Evolutionary conservation across 495 filamentous ascomycete species (phyloP).

Genomic region (Aspergillus saccharolyticus): DNA sequence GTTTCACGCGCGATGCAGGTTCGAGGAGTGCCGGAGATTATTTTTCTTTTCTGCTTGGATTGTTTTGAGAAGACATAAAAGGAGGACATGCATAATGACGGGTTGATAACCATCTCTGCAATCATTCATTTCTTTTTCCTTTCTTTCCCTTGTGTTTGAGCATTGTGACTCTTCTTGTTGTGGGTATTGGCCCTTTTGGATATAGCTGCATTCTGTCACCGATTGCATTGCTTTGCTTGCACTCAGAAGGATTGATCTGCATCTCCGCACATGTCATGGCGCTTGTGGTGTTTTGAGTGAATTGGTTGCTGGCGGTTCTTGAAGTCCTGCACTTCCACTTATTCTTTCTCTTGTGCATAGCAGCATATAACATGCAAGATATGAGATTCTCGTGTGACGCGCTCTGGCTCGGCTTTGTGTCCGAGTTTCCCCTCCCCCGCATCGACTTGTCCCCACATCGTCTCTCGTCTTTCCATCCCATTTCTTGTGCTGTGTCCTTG

Average conservation of each 20-base stretch:
- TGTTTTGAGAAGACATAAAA: neutral
- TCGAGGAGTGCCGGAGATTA: conserved; percentile 10
- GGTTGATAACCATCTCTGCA: conserved; percentile 15
- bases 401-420: too few relatives aligned
- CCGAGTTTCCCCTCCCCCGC: too few relatives aligned
- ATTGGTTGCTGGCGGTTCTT: conserved; percentile 7
- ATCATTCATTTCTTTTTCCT: conserved; percentile 8
- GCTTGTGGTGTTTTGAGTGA: conserved; percentile 19
- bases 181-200: conserved; percentile 3
- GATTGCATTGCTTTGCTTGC: neutral
- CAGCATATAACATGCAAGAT: conserved; percentile 3
- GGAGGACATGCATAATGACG: conserved; percentile 22
- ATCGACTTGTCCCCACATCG: too few relatives aligned
- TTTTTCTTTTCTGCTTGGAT: conserved; percentile 1
- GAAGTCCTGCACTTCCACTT: conserved; percentile 10
- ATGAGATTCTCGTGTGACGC: too few relatives aligned
- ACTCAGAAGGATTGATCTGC: conserved; percentile 12
- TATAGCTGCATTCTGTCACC: neutral
- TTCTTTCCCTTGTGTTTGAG: conserved; percentile 13
- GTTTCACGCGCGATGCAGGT: conserved; percentile 12
- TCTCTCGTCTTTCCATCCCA: too few relatives aligned
- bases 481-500: neutral
- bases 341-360: neutral
- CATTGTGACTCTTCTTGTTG: conserved; percentile 1
- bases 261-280: conserved; percentile 23